These are phyloP conservation scores for Alternaria hordeiaustralica DNA, from an alignment of 2,329 filamentous ascomycete species.

Conservation along the genomic window DNA sequence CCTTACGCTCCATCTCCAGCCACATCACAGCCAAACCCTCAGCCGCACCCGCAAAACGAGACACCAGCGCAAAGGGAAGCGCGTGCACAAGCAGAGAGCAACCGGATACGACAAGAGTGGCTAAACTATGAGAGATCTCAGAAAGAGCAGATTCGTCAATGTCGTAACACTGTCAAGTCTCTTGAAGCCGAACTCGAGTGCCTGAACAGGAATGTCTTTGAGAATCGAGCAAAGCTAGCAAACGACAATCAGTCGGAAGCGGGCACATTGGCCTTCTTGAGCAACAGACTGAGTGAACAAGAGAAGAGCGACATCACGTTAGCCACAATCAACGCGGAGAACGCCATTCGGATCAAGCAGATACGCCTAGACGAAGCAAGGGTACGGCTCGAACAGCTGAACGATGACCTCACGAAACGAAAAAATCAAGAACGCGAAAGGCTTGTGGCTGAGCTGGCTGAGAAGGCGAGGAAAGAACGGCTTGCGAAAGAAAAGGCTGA, in stretches of 20 bases:
- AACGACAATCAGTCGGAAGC: not conserved
- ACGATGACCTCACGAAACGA: not conserved
- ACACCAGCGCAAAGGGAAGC: constrained; percentile 3
- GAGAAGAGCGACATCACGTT: constrained; percentile 3
- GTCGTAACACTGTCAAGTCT: not conserved
- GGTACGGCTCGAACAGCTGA: not conserved
- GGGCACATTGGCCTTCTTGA: not conserved
- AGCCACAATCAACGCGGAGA: not conserved
- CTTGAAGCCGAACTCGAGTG: not conserved
- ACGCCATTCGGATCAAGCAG: not conserved
- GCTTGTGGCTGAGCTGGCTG: not conserved
- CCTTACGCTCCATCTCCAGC: not conserved
- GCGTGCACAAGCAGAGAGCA: not conserved
- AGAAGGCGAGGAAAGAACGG: not conserved
- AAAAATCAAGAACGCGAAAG: not conserved
- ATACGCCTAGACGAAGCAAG: not conserved
- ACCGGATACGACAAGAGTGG: constrained; percentile 9
- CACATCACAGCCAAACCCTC: not conserved
- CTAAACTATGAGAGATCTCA: constrained; percentile 4
- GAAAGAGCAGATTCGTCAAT: not conserved
- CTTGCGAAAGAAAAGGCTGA: not conserved
- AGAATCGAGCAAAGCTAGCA: not conserved
- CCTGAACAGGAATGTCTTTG: not conserved
- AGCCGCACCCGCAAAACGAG: not conserved
- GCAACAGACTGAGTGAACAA: not conserved